Conservation (phyloP, 1,139 yeast genomes). For the Saccharomyces hybrid region DNA sequence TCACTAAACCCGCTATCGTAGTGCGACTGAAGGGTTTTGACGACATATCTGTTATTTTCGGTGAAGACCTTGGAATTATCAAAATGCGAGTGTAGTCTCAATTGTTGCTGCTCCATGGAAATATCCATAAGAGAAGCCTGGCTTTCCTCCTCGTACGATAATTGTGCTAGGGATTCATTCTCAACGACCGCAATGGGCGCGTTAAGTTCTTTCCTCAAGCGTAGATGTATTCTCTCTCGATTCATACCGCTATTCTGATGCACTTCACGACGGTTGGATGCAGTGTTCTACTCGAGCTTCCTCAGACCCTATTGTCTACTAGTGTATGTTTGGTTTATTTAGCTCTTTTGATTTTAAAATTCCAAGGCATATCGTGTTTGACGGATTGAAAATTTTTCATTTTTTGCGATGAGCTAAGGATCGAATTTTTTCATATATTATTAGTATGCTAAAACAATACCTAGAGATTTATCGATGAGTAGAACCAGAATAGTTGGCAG, state of each 20-base stretch:
- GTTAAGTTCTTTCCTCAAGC: not conserved
- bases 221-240: not conserved
- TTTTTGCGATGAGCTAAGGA: not conserved
- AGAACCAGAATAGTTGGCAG: not conserved
- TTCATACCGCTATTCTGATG: not conserved
- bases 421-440: not conserved
- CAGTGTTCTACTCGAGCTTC: not conserved
- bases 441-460: not conserved
- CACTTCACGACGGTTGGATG: not conserved
- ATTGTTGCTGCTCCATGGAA: not conserved
- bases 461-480: not conserved
- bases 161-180: not conserved
- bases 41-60: slow-evolving; percentile 28
- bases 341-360: not conserved
- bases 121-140: not conserved
- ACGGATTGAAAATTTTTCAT: not conserved
- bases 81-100: not conserved
- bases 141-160: not conserved
- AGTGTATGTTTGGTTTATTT: not conserved
- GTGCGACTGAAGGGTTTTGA: slow-evolving; percentile 8
- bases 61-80: slow-evolving; percentile 19
- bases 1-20: not conserved
- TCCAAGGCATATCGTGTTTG: not conserved
- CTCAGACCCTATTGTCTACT: not conserved
- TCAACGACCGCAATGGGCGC: not conserved